Conservation (phyloP, 2,329 filamentous ascomycete genomes). For the Sclerotinia trifoliorum region DNA sequence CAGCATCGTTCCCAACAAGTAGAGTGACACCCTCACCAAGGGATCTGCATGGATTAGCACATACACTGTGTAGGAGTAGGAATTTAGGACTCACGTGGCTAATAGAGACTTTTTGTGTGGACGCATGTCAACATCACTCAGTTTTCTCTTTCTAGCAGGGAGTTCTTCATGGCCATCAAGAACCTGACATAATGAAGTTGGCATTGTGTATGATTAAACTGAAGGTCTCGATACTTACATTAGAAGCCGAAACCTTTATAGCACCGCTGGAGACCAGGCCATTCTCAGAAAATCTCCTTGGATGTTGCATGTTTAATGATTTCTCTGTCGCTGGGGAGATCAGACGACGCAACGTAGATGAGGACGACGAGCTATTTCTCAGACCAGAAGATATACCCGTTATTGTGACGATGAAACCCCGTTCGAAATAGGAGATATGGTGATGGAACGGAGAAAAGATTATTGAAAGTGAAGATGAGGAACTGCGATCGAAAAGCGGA, state of each 20-base stretch:
- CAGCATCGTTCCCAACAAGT: conserved; percentile 18
- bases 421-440: too few relatives aligned
- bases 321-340: neutral
- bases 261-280: neutral
- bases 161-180: neutral
- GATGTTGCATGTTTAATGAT: neutral
- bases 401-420: too few relatives aligned
- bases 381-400: neutral
- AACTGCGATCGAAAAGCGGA: too few relatives aligned
- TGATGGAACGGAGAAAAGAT: too few relatives aligned
- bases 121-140: neutral
- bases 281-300: neutral
- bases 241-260: neutral
- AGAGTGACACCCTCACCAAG: conserved; percentile 17
- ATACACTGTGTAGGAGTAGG: neutral
- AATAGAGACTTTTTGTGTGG: neutral
- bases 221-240: neutral
- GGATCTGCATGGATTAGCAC: neutral
- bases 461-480: too few relatives aligned
- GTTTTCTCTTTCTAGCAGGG: neutral
- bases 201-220: neutral
- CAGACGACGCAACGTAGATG: neutral
- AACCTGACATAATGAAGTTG: neutral
- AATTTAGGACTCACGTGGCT: neutral
- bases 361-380: neutral